These are phyloP conservation scores for Saturnispora sekii DNA, from an alignment of 805 yeast species.

Conservation along the genomic window DNA sequence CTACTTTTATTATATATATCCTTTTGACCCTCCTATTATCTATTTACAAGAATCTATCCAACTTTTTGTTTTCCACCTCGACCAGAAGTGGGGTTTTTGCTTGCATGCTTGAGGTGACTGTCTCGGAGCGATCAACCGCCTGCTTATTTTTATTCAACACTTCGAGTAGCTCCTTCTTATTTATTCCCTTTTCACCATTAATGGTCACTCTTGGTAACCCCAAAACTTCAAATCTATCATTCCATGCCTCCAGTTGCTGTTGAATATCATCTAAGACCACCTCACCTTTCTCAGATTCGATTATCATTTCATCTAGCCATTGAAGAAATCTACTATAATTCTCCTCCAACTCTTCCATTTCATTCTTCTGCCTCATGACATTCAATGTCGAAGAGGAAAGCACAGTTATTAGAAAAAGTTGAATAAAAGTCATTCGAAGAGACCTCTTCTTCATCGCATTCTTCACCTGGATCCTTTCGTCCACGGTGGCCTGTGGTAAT, in stretches of 20 bases:
- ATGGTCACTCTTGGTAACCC: conserved; percentile 18
- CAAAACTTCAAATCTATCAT: conserved; percentile 30
- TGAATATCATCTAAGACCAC: conserved; percentile 29
- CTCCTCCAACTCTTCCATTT: conserved; percentile 32
- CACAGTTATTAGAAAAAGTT: conserved; percentile 23
- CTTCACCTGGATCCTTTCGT: conserved; percentile 17
- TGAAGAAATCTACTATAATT: conserved; percentile 33
- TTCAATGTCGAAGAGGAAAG: conserved; percentile 37
- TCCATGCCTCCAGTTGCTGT: conserved; percentile 31
- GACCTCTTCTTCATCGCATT: conserved; percentile 22
- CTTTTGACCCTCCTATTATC: neutral
- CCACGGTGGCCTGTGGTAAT: conserved; percentile 12
- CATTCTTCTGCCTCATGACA: conserved; percentile 35
- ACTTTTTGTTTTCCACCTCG: conserved; percentile 9
- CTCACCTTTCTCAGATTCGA: conserved; percentile 16
- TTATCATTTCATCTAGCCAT: conserved; percentile 21
- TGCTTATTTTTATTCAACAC: conserved; percentile 3
- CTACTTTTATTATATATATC: neutral
- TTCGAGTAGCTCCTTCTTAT: conserved; percentile 6
- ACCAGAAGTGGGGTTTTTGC: conserved; percentile 9
- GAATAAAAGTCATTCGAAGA: conserved; percentile 25
- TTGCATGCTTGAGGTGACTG: neutral
- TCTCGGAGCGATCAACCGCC: neutral
- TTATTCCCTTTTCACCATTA: conserved; percentile 14
- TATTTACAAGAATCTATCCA: conserved; percentile 13